A percentile compares a stretch with the other conserved stretches of the same genome.
Conservation (phyloP, 768 basidiomycete genomes). For the Auricularia sp. region DNA sequence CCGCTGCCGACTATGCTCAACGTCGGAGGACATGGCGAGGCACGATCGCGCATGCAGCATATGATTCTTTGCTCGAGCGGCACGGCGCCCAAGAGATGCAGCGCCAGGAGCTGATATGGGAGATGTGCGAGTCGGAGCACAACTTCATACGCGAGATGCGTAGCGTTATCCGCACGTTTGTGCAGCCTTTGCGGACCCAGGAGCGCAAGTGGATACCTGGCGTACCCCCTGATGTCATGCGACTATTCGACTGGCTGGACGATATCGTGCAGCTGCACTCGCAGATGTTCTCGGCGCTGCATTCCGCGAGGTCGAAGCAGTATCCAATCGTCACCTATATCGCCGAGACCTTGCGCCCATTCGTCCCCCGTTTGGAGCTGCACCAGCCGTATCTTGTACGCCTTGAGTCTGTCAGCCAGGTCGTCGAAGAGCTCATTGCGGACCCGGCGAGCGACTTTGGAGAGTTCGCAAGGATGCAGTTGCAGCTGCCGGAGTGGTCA, state of each 20-base stretch:
- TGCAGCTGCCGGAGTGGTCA: slow-evolving; percentile 36
- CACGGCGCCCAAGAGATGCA: slow-evolving; percentile 44
- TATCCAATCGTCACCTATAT: slow-evolving; percentile 40
- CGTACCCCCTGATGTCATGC: slow-evolving; percentile 58
- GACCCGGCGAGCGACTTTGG: slow-evolving; percentile 65
- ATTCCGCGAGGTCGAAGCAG: slow-evolving; percentile 31
- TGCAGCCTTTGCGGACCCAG: slow-evolving; percentile 65
- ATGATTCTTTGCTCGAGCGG: slow-evolving; percentile 26
- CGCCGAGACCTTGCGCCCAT: slow-evolving; percentile 47
- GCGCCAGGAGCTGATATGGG: slow-evolving; percentile 59
- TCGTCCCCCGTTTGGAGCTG: slow-evolving; percentile 61
- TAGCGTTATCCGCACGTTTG: slow-evolving; percentile 59
- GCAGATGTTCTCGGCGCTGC: slow-evolving; percentile 45
- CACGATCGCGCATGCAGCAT: slow-evolving; percentile 23
- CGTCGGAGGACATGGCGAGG: slow-evolving; percentile 24
- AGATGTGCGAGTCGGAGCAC: slow-evolving; percentile 60
- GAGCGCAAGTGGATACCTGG: slow-evolving; percentile 73
- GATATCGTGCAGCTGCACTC: slow-evolving; percentile 74
- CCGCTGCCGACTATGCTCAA: background rate
- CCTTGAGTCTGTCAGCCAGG: slow-evolving; percentile 47
- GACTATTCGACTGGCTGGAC: slow-evolving; percentile 81
- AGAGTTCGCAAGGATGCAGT: slow-evolving; percentile 68
- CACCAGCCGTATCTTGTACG: slow-evolving; percentile 82
- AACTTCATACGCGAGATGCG: slow-evolving; percentile 57
- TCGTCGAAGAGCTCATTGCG: slow-evolving; percentile 39